Base-by-base conservation (phyloP, 305 asterid genomes). In the Ruellia speciosa region DNA sequence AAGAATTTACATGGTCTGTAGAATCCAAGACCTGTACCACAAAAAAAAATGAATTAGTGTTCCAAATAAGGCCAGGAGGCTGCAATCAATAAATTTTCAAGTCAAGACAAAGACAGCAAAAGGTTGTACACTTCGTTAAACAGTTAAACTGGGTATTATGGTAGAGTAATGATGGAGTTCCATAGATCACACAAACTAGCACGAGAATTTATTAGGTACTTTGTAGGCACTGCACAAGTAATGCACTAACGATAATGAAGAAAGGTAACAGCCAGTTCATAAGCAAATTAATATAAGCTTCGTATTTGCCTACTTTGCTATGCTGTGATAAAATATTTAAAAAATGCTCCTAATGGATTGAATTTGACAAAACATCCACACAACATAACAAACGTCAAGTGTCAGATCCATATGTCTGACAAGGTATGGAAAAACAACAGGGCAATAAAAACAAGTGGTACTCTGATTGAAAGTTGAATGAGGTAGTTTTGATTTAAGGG, bases 1-100 rank as follows among this genome's bases (percentile, higher is more conserved):
- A 92, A 59, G 96, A 88, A 71, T 92, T 92, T 56, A 92, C 73
- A 78, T 92, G 99, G 80, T 88, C 99, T 2, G 96, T 88, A 40
- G 97, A 86, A 73, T 92, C 99, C 82, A 88, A 76, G 7, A 86
- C 97, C 99, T 92, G 88, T 67, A 63, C n/a, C 52, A 47, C 52
- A 16, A 47, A 4, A 47, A n/a, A 16, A 47, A n/a, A 6, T 6
- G 11, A 47, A 14, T 47, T 16, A 47, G 20, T 15, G 49, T 14
- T 14, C 3, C 3, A 43, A 43, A 43, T 43, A 14, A 1, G n/a
- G 15, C 2, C 11, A 12, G 5, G 13, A 11, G n/a, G 6, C n/a
- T 9, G 5, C 15, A 12, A 43, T 4, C 15, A 13, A 43, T 0
- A 43, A 39, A 39, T 9, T 39, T 13, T 43, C 6, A 12, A n/a